Base-by-base conservation (phyloP, 441 rosid species). In the Gossypium lobatum region DNA sequence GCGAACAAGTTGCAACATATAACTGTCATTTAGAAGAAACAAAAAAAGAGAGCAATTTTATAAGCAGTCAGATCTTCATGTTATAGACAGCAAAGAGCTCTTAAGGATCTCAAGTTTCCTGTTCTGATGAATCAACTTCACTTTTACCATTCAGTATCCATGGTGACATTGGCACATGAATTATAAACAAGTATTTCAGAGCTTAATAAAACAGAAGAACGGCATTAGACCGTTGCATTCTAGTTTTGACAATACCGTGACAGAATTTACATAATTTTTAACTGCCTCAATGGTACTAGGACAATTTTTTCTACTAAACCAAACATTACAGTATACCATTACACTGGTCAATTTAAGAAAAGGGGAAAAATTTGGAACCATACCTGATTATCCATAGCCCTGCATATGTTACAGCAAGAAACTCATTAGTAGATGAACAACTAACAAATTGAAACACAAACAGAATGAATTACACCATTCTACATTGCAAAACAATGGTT, bases 321-420 rank as follows among this genome's bases (percentile, higher is more conserved):
- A 9, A 63, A 37, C 46, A 34, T 34, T 66, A 21, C 6, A 25
- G 58, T 7, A 25, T 48, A 57, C 42, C 17, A 7, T 64, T 37
- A 61, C 5, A 25, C 71, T 28, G 37, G 26, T 17, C 20, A 55
- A 23, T 3, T 26, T 17, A 53, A 53, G 37, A n/a, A 37, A 71
- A 69, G 21, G 60, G 13, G 62, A 65, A 72, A 53, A 23, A 25
- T 18, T 55, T 4, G 48, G 7, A 5, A 46, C 37, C 21, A 70
- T 86, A 93, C 98, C 95, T 95, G 97, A 85, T 88, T 93, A 84
- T 95, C 99, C 18, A 76, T 85, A 78, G 99, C 99, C 96, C 99
- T 93, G 93, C 86, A 82, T n/a, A 76, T 55, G 25, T 34, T 61
- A 80, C 23, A 80, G 70, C 70, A 77, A 64, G 70, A 18, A 42